A percentile compares a stretch with the other conserved stretches of the same genome.
Evolutionary conservation across 305 asterid genomes (phyloP).

Genomic region (Fraxinus greggii): DNA sequence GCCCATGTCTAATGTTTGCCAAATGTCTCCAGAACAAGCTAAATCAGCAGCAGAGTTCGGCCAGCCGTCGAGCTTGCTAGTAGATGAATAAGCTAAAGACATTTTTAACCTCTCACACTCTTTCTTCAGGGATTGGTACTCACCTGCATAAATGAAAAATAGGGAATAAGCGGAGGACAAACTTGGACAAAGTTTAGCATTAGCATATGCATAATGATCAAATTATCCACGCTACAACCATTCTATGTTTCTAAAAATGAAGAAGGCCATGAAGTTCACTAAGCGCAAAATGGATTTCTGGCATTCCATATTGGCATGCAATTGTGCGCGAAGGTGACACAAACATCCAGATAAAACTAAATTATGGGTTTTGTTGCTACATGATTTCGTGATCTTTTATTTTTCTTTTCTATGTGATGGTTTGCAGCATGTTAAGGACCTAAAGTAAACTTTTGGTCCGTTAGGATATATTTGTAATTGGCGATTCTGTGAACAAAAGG

Average conservation of each 20-base stretch:
- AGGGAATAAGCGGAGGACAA: not conserved
- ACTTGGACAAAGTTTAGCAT: not conserved
- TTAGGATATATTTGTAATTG: too few species aligned
- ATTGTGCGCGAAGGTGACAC: not conserved
- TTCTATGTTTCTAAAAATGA: not conserved
- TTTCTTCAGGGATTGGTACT: constrained; percentile 47
- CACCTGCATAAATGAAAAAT: constrained; percentile 39
- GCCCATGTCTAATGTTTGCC: constrained; percentile 50
- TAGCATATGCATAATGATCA: not conserved
- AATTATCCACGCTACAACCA: not conserved
- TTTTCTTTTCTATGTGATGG: not conserved
- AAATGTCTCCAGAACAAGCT: constrained; percentile 31
- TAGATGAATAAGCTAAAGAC: constrained; percentile 23
- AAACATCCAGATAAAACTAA: not conserved
- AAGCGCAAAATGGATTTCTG: not conserved
- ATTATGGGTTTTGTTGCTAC: not conserved
- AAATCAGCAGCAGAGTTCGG: constrained; percentile 29
- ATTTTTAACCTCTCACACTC: constrained; percentile 51
- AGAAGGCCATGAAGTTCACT: not conserved
- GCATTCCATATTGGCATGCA: not conserved
- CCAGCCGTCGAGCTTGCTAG: constrained; percentile 32
- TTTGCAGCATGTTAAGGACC: not conserved
- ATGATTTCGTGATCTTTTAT: not conserved
- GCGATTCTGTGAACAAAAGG: too few species aligned
- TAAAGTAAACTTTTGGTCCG: not conserved